Percentiles rank a stretch among this genome's conserved stretches.
These are phyloP conservation scores for Talaromyces ruber DNA, from an alignment of 495 filamentous ascomycete genomes.

Conservation along the genomic window DNA sequence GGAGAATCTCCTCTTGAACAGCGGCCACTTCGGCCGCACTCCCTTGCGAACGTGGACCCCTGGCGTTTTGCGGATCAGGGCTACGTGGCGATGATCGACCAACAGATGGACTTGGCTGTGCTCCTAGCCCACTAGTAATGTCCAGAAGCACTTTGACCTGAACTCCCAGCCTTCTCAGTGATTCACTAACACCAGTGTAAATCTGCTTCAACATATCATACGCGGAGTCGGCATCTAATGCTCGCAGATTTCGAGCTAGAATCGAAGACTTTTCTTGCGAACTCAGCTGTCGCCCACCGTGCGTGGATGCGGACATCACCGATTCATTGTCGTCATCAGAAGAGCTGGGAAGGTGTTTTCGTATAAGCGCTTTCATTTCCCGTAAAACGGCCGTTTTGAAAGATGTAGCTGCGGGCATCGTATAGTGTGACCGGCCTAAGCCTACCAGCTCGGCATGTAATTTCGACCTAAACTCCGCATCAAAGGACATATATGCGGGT, in stretches of 20 bases:
- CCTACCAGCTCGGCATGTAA: constrained; percentile 64
- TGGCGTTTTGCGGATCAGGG: constrained; percentile 27
- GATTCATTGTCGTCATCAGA: constrained; percentile 91
- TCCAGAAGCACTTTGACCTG: constrained; percentile 96
- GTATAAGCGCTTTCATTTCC: constrained; percentile 82
- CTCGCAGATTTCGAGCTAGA: constrained; percentile 84
- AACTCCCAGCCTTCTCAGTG: constrained; percentile 71
- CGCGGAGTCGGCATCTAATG: constrained; percentile 73
- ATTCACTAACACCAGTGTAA: constrained; percentile 82
- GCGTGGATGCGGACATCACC: constrained; percentile 77
- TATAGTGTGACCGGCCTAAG: constrained; percentile 67
- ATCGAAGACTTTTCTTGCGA: constrained; percentile 86
- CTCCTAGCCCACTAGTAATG: constrained; percentile 70
- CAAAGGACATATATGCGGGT: constrained; percentile 66
- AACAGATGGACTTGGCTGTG: constrained; percentile 15
- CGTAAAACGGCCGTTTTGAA: constrained; percentile 82
- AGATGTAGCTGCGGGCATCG: constrained; percentile 67
- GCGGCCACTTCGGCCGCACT: constrained; percentile 12
- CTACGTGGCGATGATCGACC: constrained; percentile 39
- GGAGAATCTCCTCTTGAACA: constrained; percentile 71
- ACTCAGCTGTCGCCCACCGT: constrained; percentile 58
- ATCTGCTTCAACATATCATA: constrained; percentile 77
- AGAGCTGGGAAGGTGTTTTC: constrained; percentile 77
- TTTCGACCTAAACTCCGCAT: constrained; percentile 56
- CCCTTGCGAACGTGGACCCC: constrained; percentile 12